Base-by-base conservation (phyloP, 768 basidiomycete genomes). In the Fomitopsis pulvina region DNA sequence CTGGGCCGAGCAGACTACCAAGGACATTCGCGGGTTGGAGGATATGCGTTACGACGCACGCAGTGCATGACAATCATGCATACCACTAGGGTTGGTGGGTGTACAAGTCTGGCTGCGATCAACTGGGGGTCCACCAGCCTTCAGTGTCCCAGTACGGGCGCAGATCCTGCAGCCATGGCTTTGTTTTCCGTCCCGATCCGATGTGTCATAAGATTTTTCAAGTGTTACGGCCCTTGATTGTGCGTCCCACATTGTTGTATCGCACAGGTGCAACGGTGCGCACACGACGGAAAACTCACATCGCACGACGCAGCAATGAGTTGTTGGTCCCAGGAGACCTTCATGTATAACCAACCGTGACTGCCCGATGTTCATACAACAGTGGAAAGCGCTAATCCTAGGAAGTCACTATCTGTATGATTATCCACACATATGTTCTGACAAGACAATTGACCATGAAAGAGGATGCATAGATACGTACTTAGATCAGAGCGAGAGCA, bases 11-110 rank as follows among this genome's bases (percentile, higher is more conserved):
- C 50, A 61, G 12, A 57, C 50, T 16, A 55, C 52, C 40, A 53
- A 59, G 46, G 52, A 52, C 4, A 50, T 64, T 12, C 43, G 40
- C 11, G 41, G 54, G 28, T 41, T 64, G 41, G 61, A 64, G 46
- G 48, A 30, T 10, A 40, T 64, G 34, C 57, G 59, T 1, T 64
- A 64, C 34, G 50, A 49, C 10, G 63, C 63, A 10, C 53, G 52
- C 10, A 61, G 63, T 1, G 63, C 61, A 14, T 64, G 27, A 29
- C 34, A 4, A 6, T 18, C 4, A 18, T 30, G 14, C 8, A 7
- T 8, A 7, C 29, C 29, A 30, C 14, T n/a, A n/a, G n/a, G n/a
- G n/a, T n/a, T n/a, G n/a, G n/a, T n/a, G n/a, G n/a, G n/a, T n/a
- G n/a, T n/a, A n/a, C n/a, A n/a, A n/a, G n/a, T n/a, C n/a, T n/a